Evolutionary conservation across 345 rosid genomes (phyloP).

Genomic region (Arabidopsis suecica): DNA sequence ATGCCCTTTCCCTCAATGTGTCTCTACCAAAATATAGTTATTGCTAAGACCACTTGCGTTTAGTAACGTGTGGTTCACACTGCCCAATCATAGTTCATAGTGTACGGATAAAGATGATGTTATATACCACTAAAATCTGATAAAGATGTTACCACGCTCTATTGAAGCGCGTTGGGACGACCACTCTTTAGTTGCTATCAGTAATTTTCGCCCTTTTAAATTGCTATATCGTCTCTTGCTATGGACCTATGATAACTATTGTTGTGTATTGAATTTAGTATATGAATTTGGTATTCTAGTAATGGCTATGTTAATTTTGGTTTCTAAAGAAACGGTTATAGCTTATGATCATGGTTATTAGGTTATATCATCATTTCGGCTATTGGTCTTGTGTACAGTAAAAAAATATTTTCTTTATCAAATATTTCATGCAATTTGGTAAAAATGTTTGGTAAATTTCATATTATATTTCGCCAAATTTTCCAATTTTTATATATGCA

Average conservation of each 20-base stretch:
- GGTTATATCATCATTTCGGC: too few species aligned
- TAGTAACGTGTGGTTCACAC: not conserved
- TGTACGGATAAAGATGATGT: constrained; percentile 26
- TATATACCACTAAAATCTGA: constrained; percentile 21
- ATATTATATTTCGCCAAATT: too few species aligned
- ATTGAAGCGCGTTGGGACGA: constrained; percentile 6
- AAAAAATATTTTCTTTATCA: too few species aligned
- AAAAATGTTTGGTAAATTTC: too few species aligned
- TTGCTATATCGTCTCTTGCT: not conserved
- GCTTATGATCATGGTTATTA: too few species aligned
- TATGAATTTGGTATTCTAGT: constrained; percentile 6
- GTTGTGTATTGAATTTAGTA: constrained; percentile 9
- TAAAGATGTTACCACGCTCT: constrained; percentile 5
- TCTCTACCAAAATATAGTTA: constrained; percentile 33
- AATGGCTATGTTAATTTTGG: not conserved
- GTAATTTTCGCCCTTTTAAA: constrained; percentile 5
- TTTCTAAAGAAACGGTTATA: not conserved
- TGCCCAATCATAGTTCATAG: not conserved
- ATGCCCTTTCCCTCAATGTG: constrained; percentile 22
- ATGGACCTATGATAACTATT: constrained; percentile 22
- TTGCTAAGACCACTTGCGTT: not conserved
- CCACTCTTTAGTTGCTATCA: constrained; percentile 36
- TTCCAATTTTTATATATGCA: too few species aligned
- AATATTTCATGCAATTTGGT: too few species aligned
- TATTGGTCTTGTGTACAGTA: too few species aligned